Percentiles rank a stretch among this genome's conserved stretches.
Evolutionary conservation across 2,329 filamentous ascomycete genomes (phyloP).

Genomic region (Fusarium guadeloupense): DNA sequence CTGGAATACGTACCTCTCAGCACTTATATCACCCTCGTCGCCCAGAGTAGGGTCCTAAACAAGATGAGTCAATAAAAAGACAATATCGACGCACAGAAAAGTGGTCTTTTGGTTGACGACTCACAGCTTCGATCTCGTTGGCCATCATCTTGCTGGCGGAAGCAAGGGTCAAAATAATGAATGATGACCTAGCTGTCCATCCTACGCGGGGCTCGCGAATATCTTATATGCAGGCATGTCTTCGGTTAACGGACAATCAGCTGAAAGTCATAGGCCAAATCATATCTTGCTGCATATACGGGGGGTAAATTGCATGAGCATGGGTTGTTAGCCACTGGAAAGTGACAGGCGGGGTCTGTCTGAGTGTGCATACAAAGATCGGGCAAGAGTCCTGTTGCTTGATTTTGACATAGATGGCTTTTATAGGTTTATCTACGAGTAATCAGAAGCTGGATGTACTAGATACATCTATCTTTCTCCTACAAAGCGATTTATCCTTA

Average conservation of each 20-base stretch:
- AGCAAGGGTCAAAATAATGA: neutral
- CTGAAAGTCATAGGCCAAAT: neutral
- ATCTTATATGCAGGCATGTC: constrained; percentile 1
- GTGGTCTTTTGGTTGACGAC: too few species aligned
- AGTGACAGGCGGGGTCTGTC: constrained; percentile 1
- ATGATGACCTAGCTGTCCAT: neutral
- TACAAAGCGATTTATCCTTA: too few species aligned
- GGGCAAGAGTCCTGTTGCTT: neutral
- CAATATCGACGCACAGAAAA: too few species aligned
- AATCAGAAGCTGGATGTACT: too few species aligned
- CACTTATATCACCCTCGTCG: constrained; percentile 11
- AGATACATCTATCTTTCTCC: too few species aligned
- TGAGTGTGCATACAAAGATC: neutral
- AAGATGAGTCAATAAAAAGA: neutral
- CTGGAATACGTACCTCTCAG: constrained; percentile 1
- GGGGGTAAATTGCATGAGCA: neutral
- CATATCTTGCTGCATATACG: neutral
- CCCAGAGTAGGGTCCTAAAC: constrained; percentile 21
- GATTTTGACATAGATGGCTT: too few species aligned
- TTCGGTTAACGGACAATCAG: neutral
- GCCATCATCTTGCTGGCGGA: constrained; percentile 6
- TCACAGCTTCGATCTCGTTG: constrained; percentile 28
- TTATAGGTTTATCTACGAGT: too few species aligned
- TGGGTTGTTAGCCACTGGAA: constrained; percentile 1
- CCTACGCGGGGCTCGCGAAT: neutral